Evolutionary conservation across 2,329 filamentous ascomycete species (phyloP), one percentile per base, ranked within the genome.

Genomic region (Colletotrichum orbiculare): DNA sequence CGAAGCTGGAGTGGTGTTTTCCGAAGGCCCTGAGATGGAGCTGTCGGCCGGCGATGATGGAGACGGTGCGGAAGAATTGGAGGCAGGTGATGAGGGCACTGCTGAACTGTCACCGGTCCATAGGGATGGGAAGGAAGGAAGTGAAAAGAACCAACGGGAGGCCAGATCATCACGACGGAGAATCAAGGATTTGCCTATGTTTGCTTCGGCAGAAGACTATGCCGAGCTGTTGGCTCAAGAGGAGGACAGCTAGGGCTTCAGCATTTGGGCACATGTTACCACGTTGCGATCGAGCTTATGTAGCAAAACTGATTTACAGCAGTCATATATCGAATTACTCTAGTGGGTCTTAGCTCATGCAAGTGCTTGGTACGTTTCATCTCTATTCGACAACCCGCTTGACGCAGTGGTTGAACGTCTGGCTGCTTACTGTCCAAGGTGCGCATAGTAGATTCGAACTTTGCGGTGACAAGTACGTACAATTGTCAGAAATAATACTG

Each of bases 191-290:
- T 82, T 99, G 71, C 96, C 96, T 7, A 96, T 89, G 41, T 99
- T 99, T 81, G 96, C 96, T 17, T 96, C 93, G 38, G 91, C 86
- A 38, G 96, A 98, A 59, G 96, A 98, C 76, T 99, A 98, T 77
- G 95, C 94, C 13, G 91, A 91, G 72, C 85, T 97, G 80, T 79
- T 97, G 75, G 92, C 84, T 4, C 86, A 88, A 68, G 92, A 96
- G 55, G 88, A 89, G 67, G 89, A 89, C 3, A 17, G 10, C 10
- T 46, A 17, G 25, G 25, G 43, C 25, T 25, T 25, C 25, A 25
- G 43, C 43, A 17, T 3, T 25, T 4, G 25, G 4, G 25, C 25
- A 25, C 25, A 25, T 25, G 25, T 25, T 25, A 4, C 25, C 25
- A 25, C 25, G 3, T 25, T 25, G 25, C 25, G 3, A 25, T 25